A percentile compares a stretch with the other conserved stretches of the same genome.
Conservation (phyloP, 2,329 filamentous ascomycete genomes). For the Aspergillus udagawae region DNA sequence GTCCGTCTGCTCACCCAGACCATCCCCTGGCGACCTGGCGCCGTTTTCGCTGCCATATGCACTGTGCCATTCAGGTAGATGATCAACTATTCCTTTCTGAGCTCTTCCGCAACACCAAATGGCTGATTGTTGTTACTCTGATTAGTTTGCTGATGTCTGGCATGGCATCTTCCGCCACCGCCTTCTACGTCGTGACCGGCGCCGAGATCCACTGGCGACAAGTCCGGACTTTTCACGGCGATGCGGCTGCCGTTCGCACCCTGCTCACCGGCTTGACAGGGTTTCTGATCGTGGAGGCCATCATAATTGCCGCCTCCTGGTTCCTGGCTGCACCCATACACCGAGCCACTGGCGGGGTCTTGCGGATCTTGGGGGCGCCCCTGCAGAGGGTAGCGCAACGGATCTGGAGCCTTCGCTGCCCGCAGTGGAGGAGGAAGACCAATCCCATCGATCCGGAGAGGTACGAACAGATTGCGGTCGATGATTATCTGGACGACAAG, state of each 20-base stretch:
- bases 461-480: constrained; percentile 22
- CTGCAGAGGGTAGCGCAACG: constrained; percentile 14
- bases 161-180: constrained; percentile 31
- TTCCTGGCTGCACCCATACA: constrained; percentile 24
- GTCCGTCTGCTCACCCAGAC: constrained; percentile 20
- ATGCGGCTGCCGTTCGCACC: constrained; percentile 31
- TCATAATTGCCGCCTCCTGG: constrained; percentile 23
- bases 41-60: constrained; percentile 16
- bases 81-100: not conserved
- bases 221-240: constrained; percentile 28
- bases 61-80: constrained; percentile 27
- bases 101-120: not conserved
- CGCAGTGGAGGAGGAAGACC: not conserved
- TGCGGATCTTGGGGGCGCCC: constrained; percentile 22
- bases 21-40: constrained; percentile 17
- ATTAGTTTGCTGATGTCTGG: constrained; percentile 27
- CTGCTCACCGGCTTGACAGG: constrained; percentile 30
- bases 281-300: constrained; percentile 27
- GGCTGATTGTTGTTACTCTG: not conserved
- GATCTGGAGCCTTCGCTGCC: constrained; percentile 6
- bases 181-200: constrained; percentile 31
- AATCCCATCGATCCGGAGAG: constrained; percentile 17
- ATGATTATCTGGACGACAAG: constrained; percentile 21
- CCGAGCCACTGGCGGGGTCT: constrained; percentile 20
- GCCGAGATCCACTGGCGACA: constrained; percentile 37